Evolutionary conservation across 371 early-diverging fungal species (phyloP).

Genomic region (Mortierella sp.): DNA sequence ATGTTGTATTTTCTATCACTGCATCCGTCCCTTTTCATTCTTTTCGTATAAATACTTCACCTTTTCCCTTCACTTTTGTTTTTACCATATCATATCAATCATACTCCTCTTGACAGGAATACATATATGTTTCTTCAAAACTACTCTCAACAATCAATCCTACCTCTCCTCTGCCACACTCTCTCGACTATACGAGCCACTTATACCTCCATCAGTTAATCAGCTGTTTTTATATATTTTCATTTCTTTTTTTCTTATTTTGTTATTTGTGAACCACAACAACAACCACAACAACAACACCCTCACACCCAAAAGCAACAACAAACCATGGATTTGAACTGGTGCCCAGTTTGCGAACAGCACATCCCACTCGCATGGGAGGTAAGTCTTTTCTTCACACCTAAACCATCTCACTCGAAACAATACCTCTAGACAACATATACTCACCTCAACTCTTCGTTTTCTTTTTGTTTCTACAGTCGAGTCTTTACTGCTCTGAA

Average conservation of each 20-base stretch:
- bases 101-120: neutral
- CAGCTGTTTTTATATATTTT: slow-evolving; percentile 7
- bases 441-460: neutral
- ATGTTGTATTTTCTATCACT: slow-evolving; percentile 15
- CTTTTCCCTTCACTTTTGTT: neutral
- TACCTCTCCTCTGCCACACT: slow-evolving; percentile 15
- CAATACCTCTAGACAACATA: no score
- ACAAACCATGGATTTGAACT: slow-evolving; percentile 48
- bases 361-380: slow-evolving; percentile 57
- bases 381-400: slow-evolving; percentile 26
- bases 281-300: neutral
- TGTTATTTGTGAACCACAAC: neutral
- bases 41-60: slow-evolving; percentile 20
- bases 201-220: slow-evolving; percentile 9
- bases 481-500: slow-evolving; percentile 51
- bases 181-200: slow-evolving; percentile 24
- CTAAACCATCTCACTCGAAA: no score
- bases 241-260: neutral
- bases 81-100: slow-evolving; percentile 1
- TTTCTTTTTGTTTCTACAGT: slow-evolving; percentile 6
- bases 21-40: neutral
- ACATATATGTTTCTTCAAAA: slow-evolving; percentile 34
- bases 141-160: slow-evolving; percentile 16
- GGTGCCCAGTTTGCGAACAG: slow-evolving; percentile 58
- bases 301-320: neutral